These are phyloP conservation scores for Berkeleyomyces rouxiae DNA, from an alignment of 2,329 filamentous ascomycete genomes.

Conservation along the genomic window DNA sequence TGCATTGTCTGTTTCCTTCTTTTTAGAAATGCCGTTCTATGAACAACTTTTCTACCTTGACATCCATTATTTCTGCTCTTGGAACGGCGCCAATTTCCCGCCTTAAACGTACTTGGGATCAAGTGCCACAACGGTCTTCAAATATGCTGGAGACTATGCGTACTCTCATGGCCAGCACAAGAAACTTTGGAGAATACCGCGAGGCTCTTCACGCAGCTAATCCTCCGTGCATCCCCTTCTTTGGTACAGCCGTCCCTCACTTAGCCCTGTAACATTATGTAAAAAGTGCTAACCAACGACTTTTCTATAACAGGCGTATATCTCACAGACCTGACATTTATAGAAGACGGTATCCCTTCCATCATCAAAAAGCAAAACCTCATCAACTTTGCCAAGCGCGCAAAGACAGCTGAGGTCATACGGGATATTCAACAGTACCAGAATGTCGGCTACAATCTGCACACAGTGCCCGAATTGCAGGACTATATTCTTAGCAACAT, in stretches of 20 bases:
- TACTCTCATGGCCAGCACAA: constrained; percentile 86
- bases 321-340: constrained; percentile 92
- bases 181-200: constrained; percentile 95
- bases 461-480: constrained; percentile 78
- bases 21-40: constrained; percentile 72
- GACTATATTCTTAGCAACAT: constrained; percentile 96
- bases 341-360: constrained; percentile 93
- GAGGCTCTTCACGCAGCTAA: constrained; percentile 85
- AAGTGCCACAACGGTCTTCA: constrained; percentile 74
- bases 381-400: constrained; percentile 97
- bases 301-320: constrained; percentile 56
- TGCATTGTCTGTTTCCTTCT: neutral
- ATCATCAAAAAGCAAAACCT: constrained; percentile 91
- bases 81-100: constrained; percentile 90
- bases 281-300: neutral
- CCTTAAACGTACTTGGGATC: constrained; percentile 82
- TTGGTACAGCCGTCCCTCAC: constrained; percentile 43
- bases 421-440: constrained; percentile 98
- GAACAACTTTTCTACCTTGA: constrained; percentile 96
- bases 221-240: constrained; percentile 94
- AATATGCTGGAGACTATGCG: constrained; percentile 77
- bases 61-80: constrained; percentile 91
- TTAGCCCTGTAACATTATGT: neutral
- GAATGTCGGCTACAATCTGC: constrained; percentile 86
- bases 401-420: constrained; percentile 96